Conservation (phyloP, 345 rosid species). For the Eucalyptus marginata region DNA sequence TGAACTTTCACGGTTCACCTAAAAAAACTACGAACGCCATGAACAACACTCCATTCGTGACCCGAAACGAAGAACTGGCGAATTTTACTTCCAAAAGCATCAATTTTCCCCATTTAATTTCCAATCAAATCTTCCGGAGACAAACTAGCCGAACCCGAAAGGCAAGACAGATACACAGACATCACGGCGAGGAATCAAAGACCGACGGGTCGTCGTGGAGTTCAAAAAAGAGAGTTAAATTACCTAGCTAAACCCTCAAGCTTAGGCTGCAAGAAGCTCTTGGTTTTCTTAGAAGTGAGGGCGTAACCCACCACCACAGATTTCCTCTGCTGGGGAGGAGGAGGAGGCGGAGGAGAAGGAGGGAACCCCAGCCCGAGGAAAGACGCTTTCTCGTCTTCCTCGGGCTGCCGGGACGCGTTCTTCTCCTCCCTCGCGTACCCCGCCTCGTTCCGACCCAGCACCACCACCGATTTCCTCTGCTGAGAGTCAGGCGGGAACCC, state of each 20-base stretch:
- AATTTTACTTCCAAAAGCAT: neutral
- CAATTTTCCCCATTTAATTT: neutral
- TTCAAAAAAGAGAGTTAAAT: neutral
- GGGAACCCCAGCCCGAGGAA: slow-evolving; percentile 2
- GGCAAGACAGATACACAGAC: neutral
- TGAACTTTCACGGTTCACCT: neutral
- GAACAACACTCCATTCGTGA: neutral
- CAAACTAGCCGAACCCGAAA: neutral
- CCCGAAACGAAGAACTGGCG: neutral
- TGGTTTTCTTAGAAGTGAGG: slow-evolving; percentile 65
- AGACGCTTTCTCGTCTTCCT: neutral
- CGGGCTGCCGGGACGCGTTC: neutral
- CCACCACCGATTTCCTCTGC: neutral
- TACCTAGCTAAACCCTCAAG: slow-evolving; percentile 71
- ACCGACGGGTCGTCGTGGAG: neutral
- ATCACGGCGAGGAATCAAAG: neutral
- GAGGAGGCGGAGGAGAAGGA: too few species aligned
- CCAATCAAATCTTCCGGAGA: neutral
- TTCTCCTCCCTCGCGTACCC: slow-evolving; percentile 6
- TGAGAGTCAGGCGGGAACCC: neutral
- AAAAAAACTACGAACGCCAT: neutral
- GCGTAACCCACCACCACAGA: slow-evolving; percentile 66
- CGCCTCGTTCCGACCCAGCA: neutral
- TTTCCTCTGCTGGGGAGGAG: slow-evolving; percentile 11
- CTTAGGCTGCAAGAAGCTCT: slow-evolving; percentile 76